These are phyloP conservation scores for Aphanocladium album DNA, from an alignment of 2,329 filamentous ascomycete genomes.

Conservation along the genomic window DNA sequence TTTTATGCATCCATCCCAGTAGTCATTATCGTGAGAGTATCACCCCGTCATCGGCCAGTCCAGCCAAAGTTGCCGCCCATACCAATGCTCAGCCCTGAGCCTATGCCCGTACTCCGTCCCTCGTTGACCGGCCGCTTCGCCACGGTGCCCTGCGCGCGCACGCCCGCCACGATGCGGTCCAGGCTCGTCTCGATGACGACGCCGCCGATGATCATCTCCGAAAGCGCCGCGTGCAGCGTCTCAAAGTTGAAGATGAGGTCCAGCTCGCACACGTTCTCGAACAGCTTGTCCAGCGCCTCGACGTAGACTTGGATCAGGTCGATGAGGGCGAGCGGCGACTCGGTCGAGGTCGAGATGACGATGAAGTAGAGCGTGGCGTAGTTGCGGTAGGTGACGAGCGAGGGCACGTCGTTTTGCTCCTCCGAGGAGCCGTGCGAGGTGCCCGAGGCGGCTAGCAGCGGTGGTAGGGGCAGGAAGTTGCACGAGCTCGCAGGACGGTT, in stretches of 20 bases:
- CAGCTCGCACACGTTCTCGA: slow-evolving; percentile 97
- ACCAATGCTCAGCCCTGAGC: slow-evolving; percentile 49
- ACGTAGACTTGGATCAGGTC: slow-evolving; percentile 98
- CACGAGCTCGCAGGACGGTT: slow-evolving; percentile 88
- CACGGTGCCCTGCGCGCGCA: slow-evolving; percentile 70
- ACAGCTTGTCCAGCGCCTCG: slow-evolving; percentile 87
- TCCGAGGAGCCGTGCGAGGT: slow-evolving; percentile 60
- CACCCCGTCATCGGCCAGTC: slow-evolving; percentile 31
- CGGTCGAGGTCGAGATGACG: slow-evolving; percentile 91
- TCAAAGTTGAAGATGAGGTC: slow-evolving; percentile 99
- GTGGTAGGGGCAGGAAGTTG: slow-evolving; percentile 86
- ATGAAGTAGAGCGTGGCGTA: slow-evolving; percentile 99
- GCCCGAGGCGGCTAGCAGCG: slow-evolving; percentile 58
- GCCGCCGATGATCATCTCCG: slow-evolving; percentile 92
- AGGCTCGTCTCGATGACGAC: slow-evolving; percentile 90
- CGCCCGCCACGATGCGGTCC: slow-evolving; percentile 81
- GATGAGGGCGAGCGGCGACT: slow-evolving; percentile 90
- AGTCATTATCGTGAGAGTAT: background rate
- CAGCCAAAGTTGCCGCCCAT: slow-evolving; percentile 58
- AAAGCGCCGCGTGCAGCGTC: slow-evolving; percentile 83
- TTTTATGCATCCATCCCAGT: slow-evolving; percentile 5
- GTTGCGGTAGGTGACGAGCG: slow-evolving; percentile 94
- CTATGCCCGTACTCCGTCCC: slow-evolving; percentile 42
- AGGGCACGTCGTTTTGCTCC: slow-evolving; percentile 81
- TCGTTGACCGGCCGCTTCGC: slow-evolving; percentile 77